A percentile compares a stretch with the other conserved stretches of the same genome.
Conservation (phyloP, 2,329 filamentous ascomycete species). For the Chaetothyriales sp. region DNA sequence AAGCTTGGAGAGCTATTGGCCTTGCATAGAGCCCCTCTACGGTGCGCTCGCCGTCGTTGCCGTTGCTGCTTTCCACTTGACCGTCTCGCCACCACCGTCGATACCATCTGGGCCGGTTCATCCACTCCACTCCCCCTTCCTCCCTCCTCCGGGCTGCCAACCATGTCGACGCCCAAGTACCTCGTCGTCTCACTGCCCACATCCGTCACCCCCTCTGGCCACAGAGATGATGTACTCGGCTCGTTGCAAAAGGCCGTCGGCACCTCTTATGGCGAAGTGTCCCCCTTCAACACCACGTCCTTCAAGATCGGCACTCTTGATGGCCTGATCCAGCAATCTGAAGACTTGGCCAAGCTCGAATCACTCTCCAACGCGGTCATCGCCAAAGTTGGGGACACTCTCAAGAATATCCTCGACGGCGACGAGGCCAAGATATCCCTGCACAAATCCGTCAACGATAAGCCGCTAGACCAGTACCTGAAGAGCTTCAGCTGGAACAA, state of each 20-base stretch:
- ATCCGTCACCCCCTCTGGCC: conserved; percentile 67
- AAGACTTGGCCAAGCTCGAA: conserved; percentile 84
- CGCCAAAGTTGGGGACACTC: conserved; percentile 72
- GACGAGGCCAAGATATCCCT: conserved; percentile 69
- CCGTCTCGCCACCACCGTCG: neutral
- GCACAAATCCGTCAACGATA: conserved; percentile 90
- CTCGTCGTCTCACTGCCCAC: conserved; percentile 81
- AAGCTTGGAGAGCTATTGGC: neutral
- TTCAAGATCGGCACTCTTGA: conserved; percentile 98
- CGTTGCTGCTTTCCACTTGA: neutral
- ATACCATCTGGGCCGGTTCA: neutral
- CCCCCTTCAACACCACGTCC: conserved; percentile 70
- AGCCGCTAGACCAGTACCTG: conserved; percentile 90
- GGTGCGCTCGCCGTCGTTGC: neutral
- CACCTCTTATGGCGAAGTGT: conserved; percentile 60
- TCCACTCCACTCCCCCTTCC: too few species aligned
- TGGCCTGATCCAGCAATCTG: conserved; percentile 86
- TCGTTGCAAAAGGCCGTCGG: conserved; percentile 60
- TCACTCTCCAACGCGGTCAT: conserved; percentile 67
- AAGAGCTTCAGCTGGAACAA: conserved; percentile 91
- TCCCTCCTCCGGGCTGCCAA: neutral
- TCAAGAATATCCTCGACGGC: conserved; percentile 69
- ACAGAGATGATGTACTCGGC: conserved; percentile 67
- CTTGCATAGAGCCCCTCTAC: neutral
- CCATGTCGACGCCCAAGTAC: conserved; percentile 37